Percentiles rank a stretch among this genome's conserved stretches.
These are phyloP conservation scores for Naganishia antarctica DNA, from an alignment of 768 basidiomycete genomes.

Conservation along the genomic window DNA sequence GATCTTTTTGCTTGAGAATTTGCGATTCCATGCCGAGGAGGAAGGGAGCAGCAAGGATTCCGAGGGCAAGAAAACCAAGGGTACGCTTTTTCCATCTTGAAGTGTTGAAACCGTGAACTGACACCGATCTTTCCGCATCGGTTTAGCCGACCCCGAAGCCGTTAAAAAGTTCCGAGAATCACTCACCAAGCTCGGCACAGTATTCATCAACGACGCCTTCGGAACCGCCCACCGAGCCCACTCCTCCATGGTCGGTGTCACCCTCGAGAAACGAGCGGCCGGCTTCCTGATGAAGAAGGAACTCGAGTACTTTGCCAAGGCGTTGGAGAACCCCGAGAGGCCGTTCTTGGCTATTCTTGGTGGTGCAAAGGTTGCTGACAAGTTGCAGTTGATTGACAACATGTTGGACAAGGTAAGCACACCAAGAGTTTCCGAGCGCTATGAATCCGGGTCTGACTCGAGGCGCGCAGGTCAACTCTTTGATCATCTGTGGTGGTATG, in stretches of 20 bases:
- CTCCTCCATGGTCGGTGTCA: constrained; percentile 96
- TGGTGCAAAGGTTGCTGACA: constrained; percentile 98
- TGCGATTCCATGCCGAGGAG: constrained; percentile 97
- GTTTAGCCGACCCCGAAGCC: constrained; percentile 62
- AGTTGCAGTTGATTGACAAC: constrained; percentile 97
- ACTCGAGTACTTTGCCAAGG: constrained; percentile 97
- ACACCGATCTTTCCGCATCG: too few relatives aligned
- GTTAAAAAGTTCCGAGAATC: constrained; percentile 79
- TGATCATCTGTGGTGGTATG: constrained; percentile 98
- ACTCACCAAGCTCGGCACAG: constrained; percentile 85
- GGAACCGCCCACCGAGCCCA: constrained; percentile 98
- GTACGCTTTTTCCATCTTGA: constrained; percentile 23
- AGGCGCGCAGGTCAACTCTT: constrained; percentile 68
- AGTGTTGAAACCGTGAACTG: too few relatives aligned
- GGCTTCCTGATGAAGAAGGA: constrained; percentile 99
- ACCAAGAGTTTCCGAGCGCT: too few relatives aligned
- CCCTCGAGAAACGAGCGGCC: constrained; percentile 83
- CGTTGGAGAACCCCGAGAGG: constrained; percentile 83
- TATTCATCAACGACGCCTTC: constrained; percentile 98
- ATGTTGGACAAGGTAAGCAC: constrained; percentile 97
- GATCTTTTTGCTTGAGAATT: constrained; percentile 90
- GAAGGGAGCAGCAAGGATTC: constrained; percentile 91
- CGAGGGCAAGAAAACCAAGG: constrained; percentile 91
- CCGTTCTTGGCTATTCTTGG: constrained; percentile 98
- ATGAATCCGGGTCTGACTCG: too few relatives aligned